Evolutionary conservation across 768 basidiomycete species (phyloP), one percentile per base, ranked within the genome.

Genomic region (Botryobasidium botryosum): DNA sequence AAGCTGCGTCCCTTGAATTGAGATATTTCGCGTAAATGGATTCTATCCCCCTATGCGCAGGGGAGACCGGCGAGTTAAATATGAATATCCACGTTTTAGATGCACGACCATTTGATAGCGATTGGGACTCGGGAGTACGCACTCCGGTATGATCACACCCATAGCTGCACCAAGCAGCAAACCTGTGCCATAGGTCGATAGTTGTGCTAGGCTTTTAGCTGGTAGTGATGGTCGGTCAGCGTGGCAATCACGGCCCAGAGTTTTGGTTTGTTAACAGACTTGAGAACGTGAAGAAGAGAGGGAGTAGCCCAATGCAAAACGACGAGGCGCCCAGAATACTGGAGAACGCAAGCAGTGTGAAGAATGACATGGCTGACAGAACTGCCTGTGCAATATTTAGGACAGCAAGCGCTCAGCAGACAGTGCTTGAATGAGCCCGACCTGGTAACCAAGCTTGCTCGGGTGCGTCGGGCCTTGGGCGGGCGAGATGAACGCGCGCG

Each of bases 101-200:
- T 20, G 20, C 18, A 35, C n/a, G 25, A 40, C 28, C 27, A 6
- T 5, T 21, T 25, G 26, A 41, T 2, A n/a, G 29, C 37, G 42
- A 36, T 10, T 5, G 21, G n/a, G 15, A 36, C 3, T 20, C 21
- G n/a, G 13, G 20, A 12, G 10, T 45, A 76, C 81, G 59, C 61
- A 90, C 82, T 94, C 91, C 29, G 92, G 91, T 43, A 96, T 78
- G 51, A 96, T 86, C 21, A 97, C 75, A 10, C 85, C 85, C 50
- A 96, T 62, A 0, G 86, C 87, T 2, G 91, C 80, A 3, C 91
- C 91, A 12, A 94, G 69, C 15, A 97, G 68, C 8, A 96, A 64
- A 8, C 91, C 91, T 36, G 81, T 81, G 8, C 85, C 81, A 13
- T 86, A 57, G 35, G 71, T 70, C 6, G 68, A 70, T 26, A 78